phyloP scores from a whole-genome alignment of 495 filamentous ascomycete genomes.

The Talaromyces adpressus region DNA sequence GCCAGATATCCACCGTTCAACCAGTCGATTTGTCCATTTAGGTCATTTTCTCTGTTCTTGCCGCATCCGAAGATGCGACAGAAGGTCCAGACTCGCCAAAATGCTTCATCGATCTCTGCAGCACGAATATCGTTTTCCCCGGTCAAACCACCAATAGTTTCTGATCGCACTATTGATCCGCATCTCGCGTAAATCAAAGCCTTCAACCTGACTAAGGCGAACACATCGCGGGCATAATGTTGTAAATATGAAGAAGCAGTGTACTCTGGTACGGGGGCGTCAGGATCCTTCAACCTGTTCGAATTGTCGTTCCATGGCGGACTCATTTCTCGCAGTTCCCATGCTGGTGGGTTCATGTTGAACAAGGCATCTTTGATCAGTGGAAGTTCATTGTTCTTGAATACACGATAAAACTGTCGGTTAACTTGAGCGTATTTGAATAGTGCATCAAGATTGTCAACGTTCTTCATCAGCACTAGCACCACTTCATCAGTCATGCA shows the following conservation, averaged over 20 bases:
- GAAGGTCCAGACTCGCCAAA: slow-evolving; percentile 67
- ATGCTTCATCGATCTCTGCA: slow-evolving; percentile 54
- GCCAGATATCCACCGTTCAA: slow-evolving; percentile 50
- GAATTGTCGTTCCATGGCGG: slow-evolving; percentile 45
- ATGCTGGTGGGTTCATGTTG: slow-evolving; percentile 55
- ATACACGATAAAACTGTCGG: slow-evolving; percentile 52
- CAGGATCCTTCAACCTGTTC: slow-evolving; percentile 33
- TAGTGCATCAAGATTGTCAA: slow-evolving; percentile 49
- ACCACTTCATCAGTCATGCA: slow-evolving; percentile 43
- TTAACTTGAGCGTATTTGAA: slow-evolving; percentile 50
- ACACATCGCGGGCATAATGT: slow-evolving; percentile 50
- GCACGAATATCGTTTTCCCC: slow-evolving; percentile 42
- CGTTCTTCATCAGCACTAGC: slow-evolving; percentile 40
- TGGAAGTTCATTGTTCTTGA: slow-evolving; percentile 51
- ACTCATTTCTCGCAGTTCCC: slow-evolving; percentile 59
- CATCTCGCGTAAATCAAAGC: slow-evolving; percentile 53
- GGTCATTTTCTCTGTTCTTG: slow-evolving; percentile 53
- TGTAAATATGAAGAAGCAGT: slow-evolving; percentile 49
- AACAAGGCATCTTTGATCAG: slow-evolving; percentile 49
- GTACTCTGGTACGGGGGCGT: slow-evolving; percentile 47
- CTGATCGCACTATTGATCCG: slow-evolving; percentile 48
- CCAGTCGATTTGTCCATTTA: slow-evolving; percentile 61
- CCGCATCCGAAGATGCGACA: slow-evolving; percentile 58
- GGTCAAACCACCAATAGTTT: slow-evolving; percentile 49
- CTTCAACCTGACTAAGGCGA: slow-evolving; percentile 52